phyloP scores from a whole-genome alignment of 306 rosid genomes.

The Prunus mongolica region DNA sequence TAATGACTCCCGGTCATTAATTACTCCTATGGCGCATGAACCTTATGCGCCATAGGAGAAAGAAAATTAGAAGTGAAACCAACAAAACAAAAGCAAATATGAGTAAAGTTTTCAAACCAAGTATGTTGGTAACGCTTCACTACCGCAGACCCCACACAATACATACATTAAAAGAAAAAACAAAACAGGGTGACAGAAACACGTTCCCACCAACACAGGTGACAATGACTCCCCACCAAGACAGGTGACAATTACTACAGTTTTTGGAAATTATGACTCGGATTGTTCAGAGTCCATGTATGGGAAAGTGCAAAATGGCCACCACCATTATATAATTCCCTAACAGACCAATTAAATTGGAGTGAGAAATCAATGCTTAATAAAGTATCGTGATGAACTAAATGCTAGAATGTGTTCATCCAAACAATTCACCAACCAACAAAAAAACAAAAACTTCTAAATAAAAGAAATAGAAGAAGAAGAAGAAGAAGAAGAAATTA shows the following conservation, averaged over 20 bases:
- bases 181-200: neutral
- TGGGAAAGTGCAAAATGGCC: neutral
- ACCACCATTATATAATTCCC: neutral
- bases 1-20: too few relatives aligned
- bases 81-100: neutral
- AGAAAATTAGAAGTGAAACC: neutral
- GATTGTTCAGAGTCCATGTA: neutral
- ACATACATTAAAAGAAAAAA: neutral
- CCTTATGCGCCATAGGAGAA: neutral
- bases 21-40: too few relatives aligned
- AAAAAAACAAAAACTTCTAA: neutral
- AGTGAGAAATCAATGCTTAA: neutral
- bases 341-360: neutral
- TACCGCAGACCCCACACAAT: neutral
- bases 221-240: too few relatives aligned
- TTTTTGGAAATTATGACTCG: neutral
- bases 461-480: neutral
- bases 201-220: neutral
- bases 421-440: neutral
- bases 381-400: neutral
- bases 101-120: neutral
- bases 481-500: neutral
- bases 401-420: neutral
- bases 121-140: neutral
- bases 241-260: too few relatives aligned